Percentiles rank a stretch among this genome's conserved stretches.
Evolutionary conservation across 2,329 filamentous ascomycete genomes (phyloP).

Genomic region (Fusarium tuaranense): DNA sequence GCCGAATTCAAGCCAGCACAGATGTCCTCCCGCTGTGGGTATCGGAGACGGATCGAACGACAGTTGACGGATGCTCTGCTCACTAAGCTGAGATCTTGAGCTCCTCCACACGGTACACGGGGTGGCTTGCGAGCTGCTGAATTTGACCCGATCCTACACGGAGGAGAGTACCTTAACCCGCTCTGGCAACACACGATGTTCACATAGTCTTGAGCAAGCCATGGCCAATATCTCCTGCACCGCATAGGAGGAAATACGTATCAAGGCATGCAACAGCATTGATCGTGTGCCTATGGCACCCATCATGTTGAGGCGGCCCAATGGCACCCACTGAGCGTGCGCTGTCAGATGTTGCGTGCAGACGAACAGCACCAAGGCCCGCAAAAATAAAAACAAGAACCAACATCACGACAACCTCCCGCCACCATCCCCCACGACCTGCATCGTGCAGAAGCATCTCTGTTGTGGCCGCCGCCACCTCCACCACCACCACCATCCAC

Average conservation of each 20-base stretch:
- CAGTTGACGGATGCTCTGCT: constrained; percentile 1
- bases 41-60: constrained; percentile 7
- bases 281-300: constrained; percentile 21
- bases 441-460: constrained; percentile 13
- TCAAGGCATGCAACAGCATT: constrained; percentile 1
- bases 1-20: not conserved
- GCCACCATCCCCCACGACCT: constrained; percentile 12
- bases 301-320: constrained; percentile 25
- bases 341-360: constrained; percentile 18
- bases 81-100: not conserved
- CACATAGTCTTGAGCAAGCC: constrained; percentile 9
- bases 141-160: not conserved
- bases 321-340: constrained; percentile 21
- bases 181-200: constrained; percentile 8
- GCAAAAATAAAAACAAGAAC: constrained; percentile 28
- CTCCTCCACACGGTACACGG: constrained; percentile 11
- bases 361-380: constrained; percentile 32
- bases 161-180: not conserved
- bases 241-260: not conserved
- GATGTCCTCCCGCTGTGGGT: constrained; percentile 26
- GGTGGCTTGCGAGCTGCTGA: constrained; percentile 3
- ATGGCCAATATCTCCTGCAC: constrained; percentile 1
- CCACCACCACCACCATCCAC: not conserved
- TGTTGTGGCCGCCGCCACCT: not conserved
- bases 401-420: constrained; percentile 24